Conservation (phyloP, 371 early-diverging fungal genomes). For the Mortierella sp. region DNA sequence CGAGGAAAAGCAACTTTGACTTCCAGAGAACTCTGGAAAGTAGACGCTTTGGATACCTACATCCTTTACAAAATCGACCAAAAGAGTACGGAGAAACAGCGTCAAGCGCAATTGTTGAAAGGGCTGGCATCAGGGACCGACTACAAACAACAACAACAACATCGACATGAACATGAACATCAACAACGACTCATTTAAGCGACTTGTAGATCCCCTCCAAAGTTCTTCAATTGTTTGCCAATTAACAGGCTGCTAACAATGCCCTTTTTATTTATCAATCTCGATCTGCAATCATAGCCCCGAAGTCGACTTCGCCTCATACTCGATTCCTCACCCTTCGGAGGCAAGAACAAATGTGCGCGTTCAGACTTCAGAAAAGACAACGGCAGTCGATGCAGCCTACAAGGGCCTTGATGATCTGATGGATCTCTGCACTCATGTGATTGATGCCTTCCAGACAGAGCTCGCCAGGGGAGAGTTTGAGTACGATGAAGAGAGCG, state of each 20-base stretch:
- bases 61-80: no score
- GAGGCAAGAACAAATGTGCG: conserved; percentile 94
- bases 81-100: no score
- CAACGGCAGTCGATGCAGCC: conserved; percentile 87
- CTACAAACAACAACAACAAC: no score
- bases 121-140: no score
- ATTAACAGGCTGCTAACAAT: background rate
- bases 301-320: conserved; percentile 96
- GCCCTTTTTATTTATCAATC: background rate
- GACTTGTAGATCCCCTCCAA: background rate
- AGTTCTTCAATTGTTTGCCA: background rate
- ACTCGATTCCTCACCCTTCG: conserved; percentile 99
- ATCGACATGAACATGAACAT: no score
- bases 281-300: conserved; percentile 61
- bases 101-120: no score
- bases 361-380: conserved; percentile 90
- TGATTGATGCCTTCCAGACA: conserved; percentile 67
- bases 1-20: no score
- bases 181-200: background rate
- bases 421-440: conserved; percentile 73
- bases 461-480: conserved; percentile 63
- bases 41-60: no score
- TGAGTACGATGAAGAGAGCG: conserved; percentile 53
- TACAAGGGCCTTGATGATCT: conserved; percentile 89
- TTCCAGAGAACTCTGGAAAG: no score